Conservation (phyloP, 1,284 basidiomycete genomes). For the Ustilago shanxiensis region DNA sequence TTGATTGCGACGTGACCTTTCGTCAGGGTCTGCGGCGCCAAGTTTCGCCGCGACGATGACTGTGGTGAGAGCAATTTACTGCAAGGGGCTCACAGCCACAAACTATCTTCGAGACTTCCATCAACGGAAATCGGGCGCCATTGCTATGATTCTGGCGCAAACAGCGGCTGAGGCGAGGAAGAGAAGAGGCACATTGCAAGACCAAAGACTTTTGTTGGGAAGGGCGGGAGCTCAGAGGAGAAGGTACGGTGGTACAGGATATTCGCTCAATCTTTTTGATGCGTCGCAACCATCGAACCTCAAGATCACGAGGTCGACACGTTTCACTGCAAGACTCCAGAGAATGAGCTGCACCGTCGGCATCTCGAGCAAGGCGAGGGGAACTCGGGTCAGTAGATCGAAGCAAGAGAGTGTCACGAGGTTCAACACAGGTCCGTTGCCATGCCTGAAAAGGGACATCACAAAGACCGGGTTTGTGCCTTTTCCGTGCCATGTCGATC, state of each 20-base stretch:
- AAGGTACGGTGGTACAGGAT: background rate
- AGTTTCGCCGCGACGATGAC: background rate
- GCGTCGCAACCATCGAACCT: background rate
- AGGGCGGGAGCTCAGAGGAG: background rate
- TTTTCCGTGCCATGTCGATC: background rate
- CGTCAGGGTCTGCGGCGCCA: background rate
- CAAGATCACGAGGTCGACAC: conserved; percentile 4
- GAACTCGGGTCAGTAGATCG: background rate
- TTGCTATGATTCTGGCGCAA: background rate
- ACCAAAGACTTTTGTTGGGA: background rate
- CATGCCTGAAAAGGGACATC: background rate
- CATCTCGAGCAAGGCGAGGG: no score
- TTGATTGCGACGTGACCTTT: background rate
- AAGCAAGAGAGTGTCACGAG: background rate
- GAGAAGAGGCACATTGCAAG: background rate
- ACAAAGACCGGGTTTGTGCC: background rate
- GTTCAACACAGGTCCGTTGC: background rate
- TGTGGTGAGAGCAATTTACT: background rate
- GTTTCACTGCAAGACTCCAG: background rate
- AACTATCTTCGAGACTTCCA: background rate
- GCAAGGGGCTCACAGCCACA: conserved; percentile 6
- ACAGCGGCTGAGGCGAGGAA: background rate
- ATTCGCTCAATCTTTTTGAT: background rate
- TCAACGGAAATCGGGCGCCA: background rate
- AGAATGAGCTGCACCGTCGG: background rate